Conservation (phyloP, 2,329 filamentous ascomycete genomes). For the Talaromyces atroroseus region DNA sequence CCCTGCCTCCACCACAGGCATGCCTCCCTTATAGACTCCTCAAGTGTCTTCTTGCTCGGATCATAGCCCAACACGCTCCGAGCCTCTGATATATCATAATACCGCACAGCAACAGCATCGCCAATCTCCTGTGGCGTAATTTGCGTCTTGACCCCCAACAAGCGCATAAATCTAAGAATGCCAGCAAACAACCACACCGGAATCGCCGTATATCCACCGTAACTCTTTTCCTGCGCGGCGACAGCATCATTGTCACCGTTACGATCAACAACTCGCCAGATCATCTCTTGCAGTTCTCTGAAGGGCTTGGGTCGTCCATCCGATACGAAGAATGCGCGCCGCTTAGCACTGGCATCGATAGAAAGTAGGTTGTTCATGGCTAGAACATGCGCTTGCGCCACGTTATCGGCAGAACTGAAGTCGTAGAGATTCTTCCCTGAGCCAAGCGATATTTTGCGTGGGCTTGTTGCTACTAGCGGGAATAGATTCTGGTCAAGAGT, state of each 20-base stretch:
- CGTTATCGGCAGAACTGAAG: conserved; percentile 10
- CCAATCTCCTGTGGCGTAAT: conserved; percentile 8
- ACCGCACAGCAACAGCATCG: conserved; percentile 6
- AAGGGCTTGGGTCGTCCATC: conserved; percentile 7
- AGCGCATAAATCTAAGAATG: neutral
- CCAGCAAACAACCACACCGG: conserved; percentile 7
- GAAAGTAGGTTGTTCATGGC: conserved; percentile 5
- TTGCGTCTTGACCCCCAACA: conserved; percentile 1
- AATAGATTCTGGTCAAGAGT: conserved; percentile 9
- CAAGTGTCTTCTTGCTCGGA: neutral
- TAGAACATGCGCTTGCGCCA: conserved; percentile 8
- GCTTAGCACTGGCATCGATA: neutral
- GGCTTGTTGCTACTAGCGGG: conserved; percentile 4
- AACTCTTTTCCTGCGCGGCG: neutral
- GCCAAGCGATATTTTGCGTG: neutral
- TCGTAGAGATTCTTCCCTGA: conserved; percentile 9
- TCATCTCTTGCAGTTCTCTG: conserved; percentile 8
- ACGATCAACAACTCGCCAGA: conserved; percentile 11
- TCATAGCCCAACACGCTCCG: conserved; percentile 3
- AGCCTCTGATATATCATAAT: conserved; percentile 6
- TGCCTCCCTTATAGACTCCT: conserved; percentile 1
- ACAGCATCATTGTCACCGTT: neutral
- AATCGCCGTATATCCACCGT: neutral
- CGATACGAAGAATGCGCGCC: conserved; percentile 8
- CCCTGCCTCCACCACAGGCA: neutral